These are phyloP conservation scores for Talaromyces sp. DNA, from an alignment of 2,329 filamentous ascomycete species.

Conservation along the genomic window DNA sequence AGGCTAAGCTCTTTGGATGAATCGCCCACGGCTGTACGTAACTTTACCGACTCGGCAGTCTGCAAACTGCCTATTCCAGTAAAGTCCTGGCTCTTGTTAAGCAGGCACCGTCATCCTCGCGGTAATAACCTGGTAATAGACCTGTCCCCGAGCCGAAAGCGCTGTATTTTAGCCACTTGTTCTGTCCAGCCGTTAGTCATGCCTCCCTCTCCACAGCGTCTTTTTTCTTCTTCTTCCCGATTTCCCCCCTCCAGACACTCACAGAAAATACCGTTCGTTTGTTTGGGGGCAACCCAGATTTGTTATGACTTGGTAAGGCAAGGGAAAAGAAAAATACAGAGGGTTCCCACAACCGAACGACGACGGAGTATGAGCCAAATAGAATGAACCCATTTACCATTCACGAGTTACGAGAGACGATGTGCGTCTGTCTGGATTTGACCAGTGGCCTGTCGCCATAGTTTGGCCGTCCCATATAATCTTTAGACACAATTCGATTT, in stretches of 20 bases:
- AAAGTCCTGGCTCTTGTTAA: neutral
- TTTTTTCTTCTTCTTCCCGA: neutral
- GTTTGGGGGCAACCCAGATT: neutral
- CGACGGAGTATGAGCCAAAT: neutral
- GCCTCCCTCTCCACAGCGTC: neutral
- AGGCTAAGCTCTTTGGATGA: neutral
- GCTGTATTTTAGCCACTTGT: conserved; percentile 2
- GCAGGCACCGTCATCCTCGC: neutral
- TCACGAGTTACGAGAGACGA: neutral
- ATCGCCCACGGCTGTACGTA: neutral
- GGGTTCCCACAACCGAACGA: neutral
- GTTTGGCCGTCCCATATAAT: neutral
- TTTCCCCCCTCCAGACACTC: neutral
- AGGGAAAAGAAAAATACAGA: neutral
- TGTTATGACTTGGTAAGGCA: neutral
- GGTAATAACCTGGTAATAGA: neutral
- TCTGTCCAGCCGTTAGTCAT: neutral
- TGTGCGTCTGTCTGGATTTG: neutral
- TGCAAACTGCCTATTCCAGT: neutral
- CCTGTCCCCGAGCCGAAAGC: neutral
- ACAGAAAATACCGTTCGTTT: neutral
- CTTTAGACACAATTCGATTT: neutral
- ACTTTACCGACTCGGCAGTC: neutral
- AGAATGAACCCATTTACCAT: neutral
- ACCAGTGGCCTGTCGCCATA: neutral